A percentile compares a stretch with the other conserved stretches of the same genome.
These are phyloP conservation scores for Macrophomina tecta DNA, from an alignment of 2,329 filamentous ascomycete species.

Conservation along the genomic window DNA sequence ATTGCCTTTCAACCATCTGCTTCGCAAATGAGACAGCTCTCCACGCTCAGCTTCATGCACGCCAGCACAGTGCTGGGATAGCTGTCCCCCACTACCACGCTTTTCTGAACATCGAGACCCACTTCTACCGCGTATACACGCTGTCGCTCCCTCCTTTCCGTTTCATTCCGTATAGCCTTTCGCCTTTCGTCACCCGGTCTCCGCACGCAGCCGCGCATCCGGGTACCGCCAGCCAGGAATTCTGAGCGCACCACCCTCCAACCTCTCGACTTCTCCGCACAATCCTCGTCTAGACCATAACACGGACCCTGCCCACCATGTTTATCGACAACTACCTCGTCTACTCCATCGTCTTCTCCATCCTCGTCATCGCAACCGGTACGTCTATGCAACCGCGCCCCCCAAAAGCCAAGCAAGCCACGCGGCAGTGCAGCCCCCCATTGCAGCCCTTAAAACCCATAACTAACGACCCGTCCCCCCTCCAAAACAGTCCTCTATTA, in stretches of 20 bases:
- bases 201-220: slow-evolving; percentile 27
- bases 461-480: slow-evolving; percentile 30
- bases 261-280: slow-evolving; percentile 11
- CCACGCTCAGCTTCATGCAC: slow-evolving; percentile 19
- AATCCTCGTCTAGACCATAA: neutral
- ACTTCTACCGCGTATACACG: slow-evolving; percentile 16
- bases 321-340: slow-evolving; percentile 67
- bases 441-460: slow-evolving; percentile 24
- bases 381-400: slow-evolving; percentile 37
- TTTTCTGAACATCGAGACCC: neutral
- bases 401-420: slow-evolving; percentile 23
- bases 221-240: slow-evolving; percentile 26
- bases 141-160: slow-evolving; percentile 9
- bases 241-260: slow-evolving; percentile 25
- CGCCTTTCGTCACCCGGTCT: slow-evolving; percentile 15
- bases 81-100: neutral
- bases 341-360: slow-evolving; percentile 75
- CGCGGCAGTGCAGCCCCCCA: slow-evolving; percentile 15
- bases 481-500: slow-evolving; percentile 70
- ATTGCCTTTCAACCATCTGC: slow-evolving; percentile 13
- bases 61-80: slow-evolving; percentile 1
- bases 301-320: slow-evolving; percentile 59
- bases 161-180: slow-evolving; percentile 17
- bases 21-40: slow-evolving; percentile 10
- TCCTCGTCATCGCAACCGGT: slow-evolving; percentile 75